phyloP scores from a whole-genome alignment of 2,329 filamentous ascomycete genomes.

The Dothistroma pini region DNA sequence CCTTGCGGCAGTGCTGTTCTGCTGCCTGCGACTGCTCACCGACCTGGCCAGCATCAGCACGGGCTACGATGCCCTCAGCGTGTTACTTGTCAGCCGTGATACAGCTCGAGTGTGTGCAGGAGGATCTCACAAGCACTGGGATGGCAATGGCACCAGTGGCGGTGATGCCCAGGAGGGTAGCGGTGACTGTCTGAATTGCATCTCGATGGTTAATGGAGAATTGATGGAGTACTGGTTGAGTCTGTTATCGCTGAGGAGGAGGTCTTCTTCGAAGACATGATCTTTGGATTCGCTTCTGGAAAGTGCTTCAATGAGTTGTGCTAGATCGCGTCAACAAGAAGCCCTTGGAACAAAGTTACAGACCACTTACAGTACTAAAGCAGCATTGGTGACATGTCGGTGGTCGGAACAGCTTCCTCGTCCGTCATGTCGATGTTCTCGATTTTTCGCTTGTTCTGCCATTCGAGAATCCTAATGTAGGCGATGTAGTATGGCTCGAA shows the following conservation, averaged over 20 bases:
- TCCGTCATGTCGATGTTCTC: slow-evolving; percentile 1
- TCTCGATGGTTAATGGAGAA: not conserved
- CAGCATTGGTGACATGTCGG: slow-evolving; percentile 5
- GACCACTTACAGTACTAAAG: slow-evolving; percentile 8
- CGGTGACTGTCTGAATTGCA: slow-evolving; percentile 8
- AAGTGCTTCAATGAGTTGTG: slow-evolving; percentile 8
- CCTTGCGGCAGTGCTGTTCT: not conserved
- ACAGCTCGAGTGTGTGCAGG: not conserved
- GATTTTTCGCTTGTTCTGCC: slow-evolving; percentile 7
- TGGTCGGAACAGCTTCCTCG: not conserved
- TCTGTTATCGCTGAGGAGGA: not conserved
- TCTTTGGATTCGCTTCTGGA: slow-evolving; percentile 6
- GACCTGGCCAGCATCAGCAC: not conserved
- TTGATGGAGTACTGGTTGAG: not conserved
- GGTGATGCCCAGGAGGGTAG: slow-evolving; percentile 3
- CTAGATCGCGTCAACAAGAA: not conserved
- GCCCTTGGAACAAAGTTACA: not conserved
- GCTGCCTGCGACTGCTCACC: not conserved
- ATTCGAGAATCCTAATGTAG: slow-evolving; percentile 11
- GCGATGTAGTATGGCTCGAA: slow-evolving; percentile 15
- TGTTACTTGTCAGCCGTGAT: not conserved
- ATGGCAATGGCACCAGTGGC: slow-evolving; percentile 3
- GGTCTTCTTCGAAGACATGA: slow-evolving; percentile 14
- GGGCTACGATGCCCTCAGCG: not conserved
- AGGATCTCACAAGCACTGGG: not conserved